Evolutionary conservation across 768 basidiomycete genomes (phyloP).

Genomic region (Megacollybia marginata): DNA sequence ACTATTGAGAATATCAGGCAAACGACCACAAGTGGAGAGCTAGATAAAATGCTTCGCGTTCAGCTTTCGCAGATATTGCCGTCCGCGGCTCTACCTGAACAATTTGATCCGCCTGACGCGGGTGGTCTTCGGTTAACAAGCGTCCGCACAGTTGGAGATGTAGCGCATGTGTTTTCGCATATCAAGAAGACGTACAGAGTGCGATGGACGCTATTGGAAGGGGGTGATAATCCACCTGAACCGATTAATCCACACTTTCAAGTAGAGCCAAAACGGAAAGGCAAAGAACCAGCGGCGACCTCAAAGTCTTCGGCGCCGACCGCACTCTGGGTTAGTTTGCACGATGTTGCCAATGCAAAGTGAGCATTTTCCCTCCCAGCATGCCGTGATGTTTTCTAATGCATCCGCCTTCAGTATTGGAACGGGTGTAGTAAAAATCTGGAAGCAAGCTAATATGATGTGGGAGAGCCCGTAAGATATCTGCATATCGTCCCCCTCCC

Average conservation of each 20-base stretch:
- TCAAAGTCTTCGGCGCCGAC: neutral
- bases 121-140: slow-evolving; percentile 28
- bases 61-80: slow-evolving; percentile 34
- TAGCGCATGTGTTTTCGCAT: slow-evolving; percentile 84
- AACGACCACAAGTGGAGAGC: slow-evolving; percentile 27
- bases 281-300: slow-evolving; percentile 1
- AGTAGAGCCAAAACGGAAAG: neutral
- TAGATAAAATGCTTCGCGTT: slow-evolving; percentile 22
- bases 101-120: neutral
- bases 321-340: slow-evolving; percentile 40
- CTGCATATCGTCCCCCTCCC: too few species aligned
- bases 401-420: slow-evolving; percentile 43
- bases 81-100: slow-evolving; percentile 14
- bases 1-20: slow-evolving; percentile 47
- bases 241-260: slow-evolving; percentile 13
- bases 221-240: slow-evolving; percentile 40
- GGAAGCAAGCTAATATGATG: slow-evolving; percentile 46
- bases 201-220: slow-evolving; percentile 63
- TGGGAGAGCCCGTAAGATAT: slow-evolving; percentile 24
- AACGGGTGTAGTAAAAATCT: slow-evolving; percentile 70
- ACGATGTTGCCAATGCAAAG: slow-evolving; percentile 56
- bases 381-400: neutral
- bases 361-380: slow-evolving; percentile 27
- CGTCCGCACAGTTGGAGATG: slow-evolving; percentile 50
- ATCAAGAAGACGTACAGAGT: slow-evolving; percentile 80